Percentiles rank a stretch among this genome's conserved stretches.
Conservation (phyloP, 768 basidiomycete genomes). For the Tubosaeta brunneosetosa region DNA sequence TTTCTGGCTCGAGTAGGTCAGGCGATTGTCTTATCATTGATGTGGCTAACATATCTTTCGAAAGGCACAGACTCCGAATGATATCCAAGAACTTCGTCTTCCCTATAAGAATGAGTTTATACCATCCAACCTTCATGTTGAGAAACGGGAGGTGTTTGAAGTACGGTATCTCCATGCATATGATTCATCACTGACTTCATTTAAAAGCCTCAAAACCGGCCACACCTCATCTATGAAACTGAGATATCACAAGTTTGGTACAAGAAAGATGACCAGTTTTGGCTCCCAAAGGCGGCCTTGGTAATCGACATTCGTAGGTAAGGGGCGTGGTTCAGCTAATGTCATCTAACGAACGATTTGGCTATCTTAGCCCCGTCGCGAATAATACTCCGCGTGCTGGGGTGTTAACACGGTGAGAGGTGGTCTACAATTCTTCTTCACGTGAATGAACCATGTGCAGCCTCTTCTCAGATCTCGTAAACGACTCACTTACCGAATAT, state of each 20-base stretch:
- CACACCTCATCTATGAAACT: constrained; percentile 71
- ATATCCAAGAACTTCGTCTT: constrained; percentile 64
- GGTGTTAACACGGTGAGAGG: constrained; percentile 64
- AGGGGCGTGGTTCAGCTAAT: constrained; percentile 4
- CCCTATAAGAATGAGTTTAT: constrained; percentile 90
- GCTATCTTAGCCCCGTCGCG: constrained; percentile 45
- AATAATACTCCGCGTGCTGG: constrained; percentile 62
- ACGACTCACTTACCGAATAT: constrained; percentile 85
- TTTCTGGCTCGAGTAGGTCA: constrained; percentile 51
- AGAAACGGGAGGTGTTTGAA: constrained; percentile 63
- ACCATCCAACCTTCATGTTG: constrained; percentile 79
- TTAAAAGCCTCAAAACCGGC: constrained; percentile 65
- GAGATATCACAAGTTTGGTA: constrained; percentile 79
- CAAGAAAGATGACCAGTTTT: constrained; percentile 96
- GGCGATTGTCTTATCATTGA: background rate
- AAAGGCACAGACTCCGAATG: constrained; percentile 62
- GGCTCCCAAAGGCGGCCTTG: constrained; percentile 85
- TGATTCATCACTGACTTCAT: background rate
- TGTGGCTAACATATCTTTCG: constrained; percentile 1
- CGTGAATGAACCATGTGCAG: constrained; percentile 32
- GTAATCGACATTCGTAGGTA: constrained; percentile 75
- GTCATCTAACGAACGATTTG: background rate
- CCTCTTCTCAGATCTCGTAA: constrained; percentile 79
- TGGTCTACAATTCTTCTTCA: background rate
- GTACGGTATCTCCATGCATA: constrained; percentile 34